Percentiles rank a stretch among this genome's conserved stretches.
These are phyloP conservation scores for Zygoascus ofunaensis DNA, from an alignment of 805 yeast genomes.

Conservation along the genomic window DNA sequence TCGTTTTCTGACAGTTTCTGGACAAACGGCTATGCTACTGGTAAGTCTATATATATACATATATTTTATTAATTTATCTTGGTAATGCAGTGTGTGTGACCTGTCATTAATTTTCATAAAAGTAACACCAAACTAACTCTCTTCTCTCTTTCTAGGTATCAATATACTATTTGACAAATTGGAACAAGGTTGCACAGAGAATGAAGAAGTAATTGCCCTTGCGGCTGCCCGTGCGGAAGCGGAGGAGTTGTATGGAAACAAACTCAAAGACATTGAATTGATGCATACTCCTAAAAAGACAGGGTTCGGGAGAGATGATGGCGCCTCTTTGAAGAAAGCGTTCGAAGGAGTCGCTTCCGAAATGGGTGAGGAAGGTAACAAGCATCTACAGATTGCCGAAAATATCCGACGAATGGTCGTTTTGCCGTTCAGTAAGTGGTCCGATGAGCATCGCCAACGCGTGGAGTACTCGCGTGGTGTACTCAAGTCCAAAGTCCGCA, in stretches of 20 bases:
- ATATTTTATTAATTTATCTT: background rate
- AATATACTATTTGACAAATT: conserved; percentile 31
- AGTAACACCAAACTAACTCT: background rate
- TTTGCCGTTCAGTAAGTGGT: conserved; percentile 67
- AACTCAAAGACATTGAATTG: conserved; percentile 35
- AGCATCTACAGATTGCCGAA: conserved; percentile 52
- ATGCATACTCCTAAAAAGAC: conserved; percentile 31
- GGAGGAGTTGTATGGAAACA: conserved; percentile 57
- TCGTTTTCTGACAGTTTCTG: conserved; percentile 72
- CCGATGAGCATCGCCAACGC: conserved; percentile 59
- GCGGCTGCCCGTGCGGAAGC: conserved; percentile 64
- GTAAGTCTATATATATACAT: conserved; percentile 21
- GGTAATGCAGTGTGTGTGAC: background rate
- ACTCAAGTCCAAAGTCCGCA: conserved; percentile 42
- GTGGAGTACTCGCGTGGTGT: conserved; percentile 51
- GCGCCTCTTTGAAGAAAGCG: conserved; percentile 55
- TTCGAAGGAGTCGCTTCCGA: conserved; percentile 47
- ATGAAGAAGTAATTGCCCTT: conserved; percentile 55
- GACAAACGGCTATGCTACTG: conserved; percentile 57
- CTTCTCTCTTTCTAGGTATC: conserved; percentile 22
- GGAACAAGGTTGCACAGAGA: conserved; percentile 54
- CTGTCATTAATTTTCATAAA: no score
- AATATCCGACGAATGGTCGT: conserved; percentile 53
- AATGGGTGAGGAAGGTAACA: conserved; percentile 48
- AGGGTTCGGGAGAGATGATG: conserved; percentile 49